A percentile compares a stretch with the other conserved stretches of the same genome.
Conservation (phyloP, 495 filamentous ascomycete species). For the Penicillium lividum region DNA sequence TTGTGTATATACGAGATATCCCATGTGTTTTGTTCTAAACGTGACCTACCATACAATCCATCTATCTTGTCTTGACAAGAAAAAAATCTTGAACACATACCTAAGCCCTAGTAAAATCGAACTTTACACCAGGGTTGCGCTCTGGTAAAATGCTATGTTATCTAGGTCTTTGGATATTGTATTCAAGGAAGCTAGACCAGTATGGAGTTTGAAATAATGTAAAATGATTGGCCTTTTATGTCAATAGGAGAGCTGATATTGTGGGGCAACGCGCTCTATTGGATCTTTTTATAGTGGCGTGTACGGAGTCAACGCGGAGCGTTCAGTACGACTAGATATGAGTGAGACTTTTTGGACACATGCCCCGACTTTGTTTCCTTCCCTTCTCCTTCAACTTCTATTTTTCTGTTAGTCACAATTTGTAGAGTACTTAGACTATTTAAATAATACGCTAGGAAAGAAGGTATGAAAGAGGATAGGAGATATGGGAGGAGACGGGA, state of each 20-base stretch:
- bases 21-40: conserved; percentile 13
- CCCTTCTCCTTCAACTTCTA: no score
- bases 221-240: background rate
- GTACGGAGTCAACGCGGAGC: background rate
- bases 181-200: background rate
- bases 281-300: background rate
- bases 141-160: background rate
- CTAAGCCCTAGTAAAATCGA: no score
- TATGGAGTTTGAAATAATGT: background rate
- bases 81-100: no score
- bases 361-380: no score
- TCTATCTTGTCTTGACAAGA: no score
- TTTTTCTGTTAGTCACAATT: no score
- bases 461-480: no score
- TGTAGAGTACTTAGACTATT: no score
- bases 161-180: background rate
- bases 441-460: no score
- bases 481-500: no score
- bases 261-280: background rate
- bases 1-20: conserved; percentile 30
- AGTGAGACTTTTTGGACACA: no score
- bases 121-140: no score
- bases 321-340: background rate
- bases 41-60: background rate
- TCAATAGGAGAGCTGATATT: background rate